Evolutionary conservation across 192 early-diverging fungal species (phyloP).

Genomic region (Dispira simplex): DNA sequence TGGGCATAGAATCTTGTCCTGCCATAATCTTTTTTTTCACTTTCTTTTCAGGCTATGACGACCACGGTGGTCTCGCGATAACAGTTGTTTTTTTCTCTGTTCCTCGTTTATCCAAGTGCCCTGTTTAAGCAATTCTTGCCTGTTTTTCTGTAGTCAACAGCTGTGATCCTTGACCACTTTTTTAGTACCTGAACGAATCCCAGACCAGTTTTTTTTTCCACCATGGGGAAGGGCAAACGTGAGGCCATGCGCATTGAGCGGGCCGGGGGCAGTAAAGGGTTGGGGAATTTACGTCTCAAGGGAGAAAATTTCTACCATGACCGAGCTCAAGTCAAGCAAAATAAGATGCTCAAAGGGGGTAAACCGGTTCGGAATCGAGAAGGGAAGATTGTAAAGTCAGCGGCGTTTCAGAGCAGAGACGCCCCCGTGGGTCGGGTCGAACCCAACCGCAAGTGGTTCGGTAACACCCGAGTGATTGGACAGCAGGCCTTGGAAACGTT

Average conservation of each 20-base stretch:
- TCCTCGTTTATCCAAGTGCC: no score
- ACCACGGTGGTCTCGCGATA: no score
- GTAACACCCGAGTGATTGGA: constrained; percentile 94
- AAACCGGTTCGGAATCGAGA: constrained; percentile 62
- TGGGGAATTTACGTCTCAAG: constrained; percentile 68
- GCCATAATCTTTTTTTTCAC: no score
- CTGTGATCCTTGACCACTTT: no score
- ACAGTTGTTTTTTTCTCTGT: no score
- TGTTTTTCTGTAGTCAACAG: no score
- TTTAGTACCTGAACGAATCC: no score
- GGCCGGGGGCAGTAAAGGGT: constrained; percentile 24
- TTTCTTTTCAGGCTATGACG: no score
- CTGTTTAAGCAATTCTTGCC: no score
- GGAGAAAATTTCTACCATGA: constrained; percentile 99
- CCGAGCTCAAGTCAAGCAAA: constrained; percentile 77
- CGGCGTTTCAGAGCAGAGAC: constrained; percentile 68
- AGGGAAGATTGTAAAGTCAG: constrained; percentile 86
- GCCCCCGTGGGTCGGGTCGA: constrained; percentile 70
- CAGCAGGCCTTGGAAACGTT: constrained; percentile 88
- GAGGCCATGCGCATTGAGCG: constrained; percentile 36
- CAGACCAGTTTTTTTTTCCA: not conserved
- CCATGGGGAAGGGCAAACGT: constrained; percentile 44
- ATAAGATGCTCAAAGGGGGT: constrained; percentile 91
- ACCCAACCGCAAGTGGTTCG: constrained; percentile 95
- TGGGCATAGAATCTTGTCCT: no score